phyloP scores from a whole-genome alignment of 75 land plant genomes.

The Pinus taeda region DNA sequence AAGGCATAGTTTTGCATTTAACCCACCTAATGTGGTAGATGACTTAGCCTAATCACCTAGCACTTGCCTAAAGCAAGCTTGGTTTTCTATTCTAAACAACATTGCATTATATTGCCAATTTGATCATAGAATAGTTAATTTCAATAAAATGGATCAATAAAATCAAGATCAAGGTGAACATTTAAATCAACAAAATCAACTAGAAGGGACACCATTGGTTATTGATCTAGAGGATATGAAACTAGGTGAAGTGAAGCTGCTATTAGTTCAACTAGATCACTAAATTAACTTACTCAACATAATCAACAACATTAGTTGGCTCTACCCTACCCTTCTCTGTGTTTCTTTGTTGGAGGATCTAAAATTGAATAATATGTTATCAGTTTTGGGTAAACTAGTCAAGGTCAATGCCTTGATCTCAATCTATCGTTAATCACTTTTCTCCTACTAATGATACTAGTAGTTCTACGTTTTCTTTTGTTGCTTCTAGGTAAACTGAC shows the following conservation, averaged over 20 bases:
- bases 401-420: neutral
- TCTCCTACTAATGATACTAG: neutral
- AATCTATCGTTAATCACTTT: neutral
- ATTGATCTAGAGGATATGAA: neutral
- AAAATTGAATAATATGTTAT: neutral
- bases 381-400: neutral
- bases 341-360: neutral
- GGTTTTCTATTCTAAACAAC: too few species aligned
- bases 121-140: too few species aligned
- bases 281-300: neutral
- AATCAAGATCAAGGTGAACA: too few species aligned
- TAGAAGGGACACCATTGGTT: neutral
- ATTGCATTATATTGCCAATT: too few species aligned
- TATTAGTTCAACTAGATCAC: neutral
- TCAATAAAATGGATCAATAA: too few species aligned
- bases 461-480: too few species aligned
- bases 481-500: too few species aligned
- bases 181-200: neutral
- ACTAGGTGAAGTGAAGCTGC: neutral
- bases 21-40: too few species aligned
- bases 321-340: neutral
- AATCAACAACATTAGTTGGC: neutral
- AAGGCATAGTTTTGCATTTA: too few species aligned
- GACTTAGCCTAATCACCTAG: too few species aligned
- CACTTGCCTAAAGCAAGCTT: too few species aligned